A percentile compares a stretch with the other conserved stretches of the same genome.
Conservation (phyloP, 1,284 basidiomycete genomes). For the Cystobasidiaceae sp. region DNA sequence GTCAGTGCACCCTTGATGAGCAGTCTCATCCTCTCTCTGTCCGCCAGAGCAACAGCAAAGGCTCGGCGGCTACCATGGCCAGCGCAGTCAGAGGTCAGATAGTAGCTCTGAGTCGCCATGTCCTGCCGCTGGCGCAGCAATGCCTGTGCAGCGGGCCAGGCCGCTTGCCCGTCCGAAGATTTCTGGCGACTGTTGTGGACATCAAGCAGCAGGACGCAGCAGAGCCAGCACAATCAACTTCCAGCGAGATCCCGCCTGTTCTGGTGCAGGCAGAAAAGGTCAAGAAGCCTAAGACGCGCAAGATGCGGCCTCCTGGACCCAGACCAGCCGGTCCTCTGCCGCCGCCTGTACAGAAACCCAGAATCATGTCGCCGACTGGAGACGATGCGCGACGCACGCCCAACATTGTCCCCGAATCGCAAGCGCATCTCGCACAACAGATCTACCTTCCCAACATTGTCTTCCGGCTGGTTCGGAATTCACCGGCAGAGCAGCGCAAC, state of each 20-base stretch:
- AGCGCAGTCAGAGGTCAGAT: no score
- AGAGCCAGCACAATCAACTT: not conserved
- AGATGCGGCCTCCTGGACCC: no score
- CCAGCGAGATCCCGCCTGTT: not conserved
- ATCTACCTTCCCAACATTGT: conserved; percentile 43
- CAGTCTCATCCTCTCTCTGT: no score
- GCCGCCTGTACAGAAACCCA: no score
- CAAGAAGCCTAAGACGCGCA: no score
- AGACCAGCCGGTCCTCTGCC: no score
- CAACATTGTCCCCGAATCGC: not conserved
- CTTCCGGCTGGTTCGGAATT: conserved; percentile 42
- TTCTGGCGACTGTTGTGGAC: conserved; percentile 11
- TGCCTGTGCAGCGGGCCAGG: not conserved
- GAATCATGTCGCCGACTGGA: not conserved
- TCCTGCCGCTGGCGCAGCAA: not conserved
- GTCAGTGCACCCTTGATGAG: no score
- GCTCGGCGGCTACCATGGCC: no score
- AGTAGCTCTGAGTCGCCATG: no score
- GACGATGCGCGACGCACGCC: not conserved
- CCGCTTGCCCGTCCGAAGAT: not conserved
- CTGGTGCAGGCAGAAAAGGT: no score
- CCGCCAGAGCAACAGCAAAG: no score
- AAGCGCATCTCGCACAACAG: conserved; percentile 22
- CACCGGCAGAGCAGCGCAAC: conserved; percentile 36
- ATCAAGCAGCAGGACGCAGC: not conserved